Percentiles rank a stretch among this genome's conserved stretches.
phyloP scores from a whole-genome alignment of 176 grass and related monocot species.

The Cenchrus fungigraminus region DNA sequence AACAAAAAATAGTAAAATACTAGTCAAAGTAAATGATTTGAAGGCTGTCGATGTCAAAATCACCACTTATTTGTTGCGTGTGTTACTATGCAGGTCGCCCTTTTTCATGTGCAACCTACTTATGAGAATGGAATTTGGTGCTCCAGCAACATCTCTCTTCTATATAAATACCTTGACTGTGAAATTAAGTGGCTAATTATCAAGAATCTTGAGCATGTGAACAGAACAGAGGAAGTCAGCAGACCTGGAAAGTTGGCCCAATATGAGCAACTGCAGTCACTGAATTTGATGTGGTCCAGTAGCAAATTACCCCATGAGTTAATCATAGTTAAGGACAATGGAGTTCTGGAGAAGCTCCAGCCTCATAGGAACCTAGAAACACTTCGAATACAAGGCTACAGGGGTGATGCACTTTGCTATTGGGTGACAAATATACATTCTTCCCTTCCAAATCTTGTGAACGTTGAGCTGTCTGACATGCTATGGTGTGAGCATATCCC shows the following conservation, averaged over 20 bases:
- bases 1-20: no score
- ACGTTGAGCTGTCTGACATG: background rate
- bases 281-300: background rate
- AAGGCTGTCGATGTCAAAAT: no score
- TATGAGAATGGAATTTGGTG: background rate
- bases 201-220: background rate
- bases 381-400: background rate
- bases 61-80: no score
- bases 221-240: background rate
- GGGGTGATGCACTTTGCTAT: background rate
- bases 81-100: background rate
- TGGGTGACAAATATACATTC: background rate
- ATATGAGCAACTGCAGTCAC: background rate
- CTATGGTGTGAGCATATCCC: background rate
- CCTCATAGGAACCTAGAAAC: background rate
- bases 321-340: background rate
- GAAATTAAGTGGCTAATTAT: background rate
- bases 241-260: background rate
- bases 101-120: background rate
- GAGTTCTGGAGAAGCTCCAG: background rate
- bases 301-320: background rate
- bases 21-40: no score
- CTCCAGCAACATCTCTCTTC: background rate
- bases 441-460: background rate
- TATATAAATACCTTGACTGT: background rate